phyloP scores from a whole-genome alignment of 495 filamentous ascomycete genomes.

The Xylona heveae region DNA sequence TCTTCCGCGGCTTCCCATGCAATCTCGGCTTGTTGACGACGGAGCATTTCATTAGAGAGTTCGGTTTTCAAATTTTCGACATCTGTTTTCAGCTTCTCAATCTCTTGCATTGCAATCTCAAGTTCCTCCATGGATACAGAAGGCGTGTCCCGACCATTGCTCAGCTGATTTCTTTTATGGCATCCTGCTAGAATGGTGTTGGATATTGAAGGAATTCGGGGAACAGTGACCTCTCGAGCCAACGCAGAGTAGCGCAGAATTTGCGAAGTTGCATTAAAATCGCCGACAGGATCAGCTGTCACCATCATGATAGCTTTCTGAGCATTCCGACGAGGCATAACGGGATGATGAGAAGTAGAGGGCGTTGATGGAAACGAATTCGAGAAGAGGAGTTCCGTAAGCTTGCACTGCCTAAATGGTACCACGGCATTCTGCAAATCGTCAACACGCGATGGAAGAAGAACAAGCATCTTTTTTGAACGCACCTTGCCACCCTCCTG shows the following conservation, averaged over 20 bases:
- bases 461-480: neutral
- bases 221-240: slow-evolving; percentile 82
- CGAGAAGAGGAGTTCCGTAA: slow-evolving; percentile 89
- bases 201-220: slow-evolving; percentile 59
- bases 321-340: slow-evolving; percentile 27
- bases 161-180: slow-evolving; percentile 13
- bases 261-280: slow-evolving; percentile 92
- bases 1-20: slow-evolving; percentile 31
- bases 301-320: slow-evolving; percentile 94
- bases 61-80: slow-evolving; percentile 38
- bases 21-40: slow-evolving; percentile 18
- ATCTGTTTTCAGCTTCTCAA: slow-evolving; percentile 50
- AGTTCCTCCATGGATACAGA: slow-evolving; percentile 40
- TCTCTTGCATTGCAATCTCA: slow-evolving; percentile 51
- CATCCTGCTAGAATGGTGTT: slow-evolving; percentile 31
- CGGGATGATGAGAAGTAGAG: slow-evolving; percentile 15
- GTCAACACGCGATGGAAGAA: neutral
- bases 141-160: slow-evolving; percentile 26
- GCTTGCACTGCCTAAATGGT: slow-evolving; percentile 86
- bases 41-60: slow-evolving; percentile 37
- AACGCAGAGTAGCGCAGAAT: slow-evolving; percentile 90
- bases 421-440: slow-evolving; percentile 34
- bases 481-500: slow-evolving; percentile 53
- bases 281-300: slow-evolving; percentile 79
- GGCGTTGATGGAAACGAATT: slow-evolving; percentile 68